These are phyloP conservation scores for Vaccinium corymbosum DNA, from an alignment of 148 eudicot genomes.

Conservation along the genomic window DNA sequence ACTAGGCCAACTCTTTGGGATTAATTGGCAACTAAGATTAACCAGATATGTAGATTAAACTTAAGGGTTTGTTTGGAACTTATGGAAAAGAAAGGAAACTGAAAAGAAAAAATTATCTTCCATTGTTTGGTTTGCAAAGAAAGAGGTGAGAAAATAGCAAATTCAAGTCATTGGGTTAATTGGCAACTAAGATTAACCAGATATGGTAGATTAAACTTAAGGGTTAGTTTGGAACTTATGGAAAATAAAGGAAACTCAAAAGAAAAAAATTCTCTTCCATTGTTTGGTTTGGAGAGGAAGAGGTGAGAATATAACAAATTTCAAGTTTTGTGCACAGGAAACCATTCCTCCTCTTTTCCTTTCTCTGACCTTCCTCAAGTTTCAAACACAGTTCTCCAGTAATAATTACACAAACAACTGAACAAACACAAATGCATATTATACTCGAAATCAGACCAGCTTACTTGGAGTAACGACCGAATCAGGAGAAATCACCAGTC, in stretches of 20 bases:
- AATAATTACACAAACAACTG: not conserved
- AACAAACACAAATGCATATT: not conserved
- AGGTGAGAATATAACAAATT: no score
- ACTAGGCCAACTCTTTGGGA: no score
- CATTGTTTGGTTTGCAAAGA: no score
- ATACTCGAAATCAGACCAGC: not conserved
- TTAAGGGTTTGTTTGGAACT: not conserved
- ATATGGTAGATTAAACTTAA: not conserved
- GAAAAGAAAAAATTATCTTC: not conserved
- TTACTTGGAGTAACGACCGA: constrained; percentile 1
- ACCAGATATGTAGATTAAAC: not conserved
- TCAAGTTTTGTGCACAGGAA: no score
- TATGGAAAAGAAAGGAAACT: no score
- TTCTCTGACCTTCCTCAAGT: no score
- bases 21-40: not conserved
- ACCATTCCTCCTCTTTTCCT: no score
- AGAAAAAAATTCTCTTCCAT: not conserved
- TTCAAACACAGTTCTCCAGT: not conserved
- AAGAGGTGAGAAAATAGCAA: no score
- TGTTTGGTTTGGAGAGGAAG: no score
- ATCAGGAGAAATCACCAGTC: not conserved
- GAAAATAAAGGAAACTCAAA: not conserved
- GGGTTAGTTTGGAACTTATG: no score
- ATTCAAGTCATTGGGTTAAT: no score
- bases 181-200: not conserved